Percentiles rank a stretch among this genome's conserved stretches.
phyloP scores from a whole-genome alignment of 2,329 filamentous ascomycete genomes.

The Talaromyces sp. region DNA sequence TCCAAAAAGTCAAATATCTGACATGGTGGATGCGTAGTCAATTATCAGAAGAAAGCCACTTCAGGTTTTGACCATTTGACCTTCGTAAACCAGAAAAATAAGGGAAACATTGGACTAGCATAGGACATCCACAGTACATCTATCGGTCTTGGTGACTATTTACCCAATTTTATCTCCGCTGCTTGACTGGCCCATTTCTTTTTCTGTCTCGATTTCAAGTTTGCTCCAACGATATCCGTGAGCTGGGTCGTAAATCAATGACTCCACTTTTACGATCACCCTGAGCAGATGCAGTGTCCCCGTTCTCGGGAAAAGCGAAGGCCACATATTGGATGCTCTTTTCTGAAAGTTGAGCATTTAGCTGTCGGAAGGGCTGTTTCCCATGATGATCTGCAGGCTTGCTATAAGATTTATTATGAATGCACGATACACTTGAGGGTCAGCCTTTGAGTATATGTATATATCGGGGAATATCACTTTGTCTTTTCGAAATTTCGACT shows the following conservation, averaged over 20 bases:
- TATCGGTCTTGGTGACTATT: background rate
- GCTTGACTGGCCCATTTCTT: background rate
- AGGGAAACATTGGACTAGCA: conserved; percentile 8
- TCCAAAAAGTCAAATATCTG: background rate
- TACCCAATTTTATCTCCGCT: conserved; percentile 11
- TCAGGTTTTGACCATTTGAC: background rate
- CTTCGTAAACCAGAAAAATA: background rate
- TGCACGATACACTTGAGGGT: background rate
- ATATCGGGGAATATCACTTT: conserved; percentile 11
- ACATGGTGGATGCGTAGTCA: background rate
- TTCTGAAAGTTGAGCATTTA: background rate
- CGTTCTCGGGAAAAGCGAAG: conserved; percentile 4
- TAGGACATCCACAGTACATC: background rate
- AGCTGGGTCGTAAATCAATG: background rate
- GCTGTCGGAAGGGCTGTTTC: background rate
- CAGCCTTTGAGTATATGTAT: background rate
- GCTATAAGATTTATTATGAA: background rate
- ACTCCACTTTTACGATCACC: conserved; percentile 12
- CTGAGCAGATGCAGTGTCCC: conserved; percentile 5
- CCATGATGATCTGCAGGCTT: background rate
- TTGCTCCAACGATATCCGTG: background rate
- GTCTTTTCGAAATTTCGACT: background rate
- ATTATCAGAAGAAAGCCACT: background rate
- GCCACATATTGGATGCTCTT: conserved; percentile 3
- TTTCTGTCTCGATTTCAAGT: conserved; percentile 8